Base-by-base conservation (phyloP, 768 basidiomycete genomes). In the Tricholoma hemisulphureum region DNA sequence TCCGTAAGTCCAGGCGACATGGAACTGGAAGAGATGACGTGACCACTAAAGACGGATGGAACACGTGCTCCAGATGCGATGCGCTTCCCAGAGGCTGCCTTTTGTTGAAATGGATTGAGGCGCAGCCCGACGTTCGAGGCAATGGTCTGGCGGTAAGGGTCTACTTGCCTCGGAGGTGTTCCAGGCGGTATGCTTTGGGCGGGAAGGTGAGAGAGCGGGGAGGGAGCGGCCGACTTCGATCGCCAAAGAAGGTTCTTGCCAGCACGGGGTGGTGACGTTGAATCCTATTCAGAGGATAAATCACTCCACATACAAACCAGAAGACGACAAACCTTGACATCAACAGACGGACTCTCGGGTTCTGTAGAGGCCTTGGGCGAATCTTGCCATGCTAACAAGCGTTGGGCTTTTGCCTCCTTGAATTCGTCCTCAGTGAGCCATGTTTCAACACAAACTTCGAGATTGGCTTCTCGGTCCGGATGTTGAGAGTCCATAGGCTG, bases 401-500 rank as follows among this genome's bases (percentile, higher is more conserved):
- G 80, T 37, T 78, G 76, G 16, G 79, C 77, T 61, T 89, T 89
- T 1, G 87, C 86, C 49, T 78, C 77, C 51, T 78, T 75, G 68
- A 89, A 87, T 62, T 89, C 85, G 56, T 85, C 87, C 55, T 91
- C 89, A 10, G 84, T 84, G 53, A 91, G 77, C 91, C 91, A 93
- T 18, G 77, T 79, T 68, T 91, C 90, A n/a, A 92, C 81, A 63
- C 81, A 88, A 28, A 91, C 84, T 60, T 89, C 84, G 23, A 91
- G 73, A 58, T 85, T 83, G 20, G 80, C 83, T 54, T 83, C 73
- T 43, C 83, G 82, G 70, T 93, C 91, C 4, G 89, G 87, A 68
- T 93, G 90, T 58, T 83, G 80, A 7, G 90, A 91, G 66, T 93
- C 91, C 53, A 80, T 73, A 3, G 91, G 91, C 91, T 92, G 61